A percentile compares a stretch with the other conserved stretches of the same genome.
phyloP scores from a whole-genome alignment of 306 rosid genomes.

The Echinosophora koreensis region DNA sequence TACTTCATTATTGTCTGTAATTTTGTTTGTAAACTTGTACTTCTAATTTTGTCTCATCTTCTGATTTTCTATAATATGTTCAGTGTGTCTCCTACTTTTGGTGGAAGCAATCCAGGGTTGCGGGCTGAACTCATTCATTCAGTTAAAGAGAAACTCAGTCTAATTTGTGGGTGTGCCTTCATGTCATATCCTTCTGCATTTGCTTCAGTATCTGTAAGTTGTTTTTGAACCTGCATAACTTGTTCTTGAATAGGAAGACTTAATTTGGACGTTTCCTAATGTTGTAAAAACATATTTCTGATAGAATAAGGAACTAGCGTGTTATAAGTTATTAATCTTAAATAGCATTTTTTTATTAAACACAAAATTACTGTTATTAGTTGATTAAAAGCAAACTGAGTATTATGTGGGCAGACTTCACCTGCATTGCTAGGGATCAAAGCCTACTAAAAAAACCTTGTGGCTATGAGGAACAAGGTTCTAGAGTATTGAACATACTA shows the following conservation, averaged over 20 bases:
- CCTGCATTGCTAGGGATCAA: background rate
- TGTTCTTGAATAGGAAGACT: conserved; percentile 26
- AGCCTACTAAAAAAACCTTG: conserved; percentile 8
- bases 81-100: conserved; percentile 90
- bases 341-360: background rate
- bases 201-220: conserved; percentile 93
- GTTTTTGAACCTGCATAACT: conserved; percentile 15
- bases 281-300: conserved; percentile 26
- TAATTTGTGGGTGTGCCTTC: conserved; percentile 84
- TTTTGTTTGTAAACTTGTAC: conserved; percentile 22
- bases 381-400: conserved; percentile 3
- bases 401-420: background rate
- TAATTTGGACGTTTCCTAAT: conserved; percentile 17
- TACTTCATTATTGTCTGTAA: conserved; percentile 30
- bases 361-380: background rate
- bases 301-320: background rate
- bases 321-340: no score
- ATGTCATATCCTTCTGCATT: conserved; percentile 81
- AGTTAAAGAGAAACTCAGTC: conserved; percentile 74
- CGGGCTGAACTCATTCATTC: conserved; percentile 90
- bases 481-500: no score
- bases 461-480: background rate
- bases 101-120: conserved; percentile 97
- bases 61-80: conserved; percentile 32
- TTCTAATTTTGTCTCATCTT: conserved; percentile 35